A percentile compares a stretch with the other conserved stretches of the same genome.
Conservation (phyloP, 2,329 filamentous ascomycete species). For the Nakataea oryzae region DNA sequence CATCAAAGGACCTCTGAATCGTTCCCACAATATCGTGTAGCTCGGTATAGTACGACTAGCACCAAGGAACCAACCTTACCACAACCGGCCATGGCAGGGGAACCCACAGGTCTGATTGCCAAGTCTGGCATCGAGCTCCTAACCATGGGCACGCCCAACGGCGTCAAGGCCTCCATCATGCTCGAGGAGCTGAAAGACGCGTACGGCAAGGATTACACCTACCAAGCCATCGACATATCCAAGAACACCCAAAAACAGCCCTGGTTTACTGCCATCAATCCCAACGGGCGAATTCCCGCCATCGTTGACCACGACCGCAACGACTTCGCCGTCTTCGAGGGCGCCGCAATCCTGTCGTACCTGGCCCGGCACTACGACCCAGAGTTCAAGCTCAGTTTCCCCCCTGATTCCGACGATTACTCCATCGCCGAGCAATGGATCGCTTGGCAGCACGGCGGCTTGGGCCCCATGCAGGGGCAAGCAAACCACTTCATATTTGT, state of each 20-base stretch:
- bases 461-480: constrained; percentile 32
- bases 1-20: not conserved
- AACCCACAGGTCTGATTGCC: constrained; percentile 47
- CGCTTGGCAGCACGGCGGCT: constrained; percentile 29
- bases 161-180: constrained; percentile 47
- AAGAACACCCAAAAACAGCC: constrained; percentile 33
- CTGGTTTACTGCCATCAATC: constrained; percentile 11
- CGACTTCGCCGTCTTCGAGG: constrained; percentile 35
- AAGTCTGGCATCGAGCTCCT: constrained; percentile 55
- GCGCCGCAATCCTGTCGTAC: constrained; percentile 39
- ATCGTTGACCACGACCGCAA: constrained; percentile 24
- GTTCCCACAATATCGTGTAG: not conserved
- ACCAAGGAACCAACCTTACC: not conserved
- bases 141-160: constrained; percentile 44
- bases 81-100: constrained; percentile 16
- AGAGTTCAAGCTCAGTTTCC: constrained; percentile 26
- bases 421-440: constrained; percentile 29
- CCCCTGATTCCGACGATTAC: constrained; percentile 19
- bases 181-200: constrained; percentile 58
- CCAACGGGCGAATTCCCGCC: constrained; percentile 8
- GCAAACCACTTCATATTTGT: constrained; percentile 25
- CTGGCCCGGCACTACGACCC: constrained; percentile 33
- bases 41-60: not conserved
- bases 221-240: constrained; percentile 46
- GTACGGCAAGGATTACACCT: constrained; percentile 50